A percentile compares a stretch with the other conserved stretches of the same genome.
Evolutionary conservation across 805 yeast species (phyloP).

Genomic region (Ogataea ganodermae): DNA sequence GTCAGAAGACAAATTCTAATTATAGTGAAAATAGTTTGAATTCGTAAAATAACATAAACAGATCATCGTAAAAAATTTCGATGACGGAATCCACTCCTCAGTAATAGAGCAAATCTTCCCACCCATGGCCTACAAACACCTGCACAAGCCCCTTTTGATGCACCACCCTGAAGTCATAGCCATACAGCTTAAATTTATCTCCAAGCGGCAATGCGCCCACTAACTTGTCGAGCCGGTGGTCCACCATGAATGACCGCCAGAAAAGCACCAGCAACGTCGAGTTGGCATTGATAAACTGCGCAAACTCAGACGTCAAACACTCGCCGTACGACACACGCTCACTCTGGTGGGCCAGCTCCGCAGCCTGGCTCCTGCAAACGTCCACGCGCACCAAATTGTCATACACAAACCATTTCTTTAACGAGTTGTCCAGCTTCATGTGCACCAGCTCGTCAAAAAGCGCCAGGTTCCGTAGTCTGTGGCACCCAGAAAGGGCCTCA

Average conservation of each 20-base stretch:
- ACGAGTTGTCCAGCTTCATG: conserved; percentile 19
- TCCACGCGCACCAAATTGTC: conserved; percentile 25
- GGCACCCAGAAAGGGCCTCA: conserved; percentile 4
- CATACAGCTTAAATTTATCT: conserved; percentile 26
- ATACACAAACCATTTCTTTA: conserved; percentile 30
- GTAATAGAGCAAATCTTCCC: conserved; percentile 25
- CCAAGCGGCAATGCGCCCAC: conserved; percentile 2
- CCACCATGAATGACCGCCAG: conserved; percentile 26
- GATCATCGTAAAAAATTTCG: not conserved
- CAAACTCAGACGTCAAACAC: conserved; percentile 23
- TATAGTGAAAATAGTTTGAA: no score
- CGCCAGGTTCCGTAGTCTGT: conserved; percentile 17
- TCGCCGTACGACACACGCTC: conserved; percentile 17
- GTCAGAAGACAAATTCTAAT: no score
- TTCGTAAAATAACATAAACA: not conserved
- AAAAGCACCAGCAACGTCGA: conserved; percentile 25
- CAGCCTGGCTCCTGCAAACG: conserved; percentile 18
- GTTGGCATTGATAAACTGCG: conserved; percentile 22
- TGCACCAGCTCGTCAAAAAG: conserved; percentile 28
- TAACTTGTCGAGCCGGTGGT: conserved; percentile 15
- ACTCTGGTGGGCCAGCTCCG: conserved; percentile 25
- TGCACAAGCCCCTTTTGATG: conserved; percentile 21
- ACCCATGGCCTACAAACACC: conserved; percentile 27
- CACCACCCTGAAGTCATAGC: conserved; percentile 28
- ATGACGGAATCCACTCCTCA: no score